Conservation (phyloP, 1,139 yeast genomes). For the Kluyveromyces sp. region DNA sequence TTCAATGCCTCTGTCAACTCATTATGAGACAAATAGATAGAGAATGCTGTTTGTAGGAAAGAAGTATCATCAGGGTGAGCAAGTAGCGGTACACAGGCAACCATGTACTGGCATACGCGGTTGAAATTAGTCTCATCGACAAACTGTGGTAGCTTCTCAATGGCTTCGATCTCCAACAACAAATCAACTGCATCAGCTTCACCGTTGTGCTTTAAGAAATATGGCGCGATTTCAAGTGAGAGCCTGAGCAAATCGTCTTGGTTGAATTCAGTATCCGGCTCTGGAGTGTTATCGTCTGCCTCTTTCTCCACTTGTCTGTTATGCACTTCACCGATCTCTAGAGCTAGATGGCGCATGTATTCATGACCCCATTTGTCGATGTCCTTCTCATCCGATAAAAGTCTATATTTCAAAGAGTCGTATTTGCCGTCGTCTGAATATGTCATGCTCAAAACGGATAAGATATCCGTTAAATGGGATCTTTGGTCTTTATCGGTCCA, state of each 20-base stretch:
- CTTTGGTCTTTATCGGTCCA: slow-evolving; percentile 49
- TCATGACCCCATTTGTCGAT: slow-evolving; percentile 97
- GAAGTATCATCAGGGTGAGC: slow-evolving; percentile 92
- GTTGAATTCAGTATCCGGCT: slow-evolving; percentile 22
- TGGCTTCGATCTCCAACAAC: slow-evolving; percentile 78
- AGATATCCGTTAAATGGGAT: slow-evolving; percentile 64
- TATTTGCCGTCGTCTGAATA: slow-evolving; percentile 78
- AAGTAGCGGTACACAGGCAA: slow-evolving; percentile 88
- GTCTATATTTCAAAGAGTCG: slow-evolving; percentile 75
- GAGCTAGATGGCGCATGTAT: slow-evolving; percentile 88
- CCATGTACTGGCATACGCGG: slow-evolving; percentile 90
- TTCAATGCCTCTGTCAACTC: slow-evolving; percentile 86
- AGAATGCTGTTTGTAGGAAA: slow-evolving; percentile 84
- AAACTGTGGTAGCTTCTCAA: slow-evolving; percentile 72
- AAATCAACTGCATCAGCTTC: slow-evolving; percentile 98
- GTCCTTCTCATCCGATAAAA: slow-evolving; percentile 55
- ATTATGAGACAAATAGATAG: slow-evolving; percentile 72
- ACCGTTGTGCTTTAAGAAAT: slow-evolving; percentile 88
- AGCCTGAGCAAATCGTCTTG: slow-evolving; percentile 49
- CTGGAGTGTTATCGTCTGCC: slow-evolving; percentile 31
- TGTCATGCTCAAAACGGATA: slow-evolving; percentile 94
- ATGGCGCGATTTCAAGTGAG: slow-evolving; percentile 77
- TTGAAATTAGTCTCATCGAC: slow-evolving; percentile 81
- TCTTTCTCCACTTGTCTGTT: slow-evolving; percentile 54
- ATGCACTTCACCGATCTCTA: slow-evolving; percentile 88